phyloP scores from a whole-genome alignment of 2,329 filamentous ascomycete genomes.

The Mollisia scopiformis region DNA sequence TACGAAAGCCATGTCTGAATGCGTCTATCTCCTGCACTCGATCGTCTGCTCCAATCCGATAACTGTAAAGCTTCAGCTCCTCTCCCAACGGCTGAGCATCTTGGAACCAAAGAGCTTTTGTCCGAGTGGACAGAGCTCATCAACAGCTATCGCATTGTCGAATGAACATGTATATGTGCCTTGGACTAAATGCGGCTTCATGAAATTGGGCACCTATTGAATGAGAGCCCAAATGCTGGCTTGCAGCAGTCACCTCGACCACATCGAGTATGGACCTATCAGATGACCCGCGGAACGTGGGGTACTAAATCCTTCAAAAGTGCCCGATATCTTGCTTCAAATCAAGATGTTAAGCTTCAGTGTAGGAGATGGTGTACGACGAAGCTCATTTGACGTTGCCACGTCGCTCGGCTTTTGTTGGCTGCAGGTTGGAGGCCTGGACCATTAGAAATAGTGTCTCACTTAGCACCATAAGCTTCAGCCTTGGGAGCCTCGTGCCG shows the following conservation, averaged over 20 bases:
- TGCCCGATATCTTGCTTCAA: constrained; percentile 14
- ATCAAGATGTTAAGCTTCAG: neutral
- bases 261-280: constrained; percentile 14
- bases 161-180: constrained; percentile 23
- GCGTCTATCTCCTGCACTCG: neutral
- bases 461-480: constrained; percentile 1
- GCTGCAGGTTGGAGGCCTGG: constrained; percentile 2
- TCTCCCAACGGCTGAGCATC: neutral
- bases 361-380: constrained; percentile 9
- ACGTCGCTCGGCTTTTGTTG: constrained; percentile 2
- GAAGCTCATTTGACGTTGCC: constrained; percentile 5
- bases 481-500: neutral
- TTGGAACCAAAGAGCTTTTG: constrained; percentile 3
- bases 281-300: constrained; percentile 7
- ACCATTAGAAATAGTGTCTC: neutral
- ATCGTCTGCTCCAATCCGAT: neutral
- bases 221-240: constrained; percentile 15
- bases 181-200: constrained; percentile 12
- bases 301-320: constrained; percentile 7
- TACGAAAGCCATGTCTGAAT: neutral
- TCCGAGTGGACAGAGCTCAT: constrained; percentile 10
- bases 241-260: constrained; percentile 12
- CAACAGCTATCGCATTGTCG: constrained; percentile 17
- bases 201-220: constrained; percentile 17
- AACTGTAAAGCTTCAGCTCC: neutral